phyloP scores from a whole-genome alignment of 176 grass and related monocot species.

The Puya raimondii region DNA sequence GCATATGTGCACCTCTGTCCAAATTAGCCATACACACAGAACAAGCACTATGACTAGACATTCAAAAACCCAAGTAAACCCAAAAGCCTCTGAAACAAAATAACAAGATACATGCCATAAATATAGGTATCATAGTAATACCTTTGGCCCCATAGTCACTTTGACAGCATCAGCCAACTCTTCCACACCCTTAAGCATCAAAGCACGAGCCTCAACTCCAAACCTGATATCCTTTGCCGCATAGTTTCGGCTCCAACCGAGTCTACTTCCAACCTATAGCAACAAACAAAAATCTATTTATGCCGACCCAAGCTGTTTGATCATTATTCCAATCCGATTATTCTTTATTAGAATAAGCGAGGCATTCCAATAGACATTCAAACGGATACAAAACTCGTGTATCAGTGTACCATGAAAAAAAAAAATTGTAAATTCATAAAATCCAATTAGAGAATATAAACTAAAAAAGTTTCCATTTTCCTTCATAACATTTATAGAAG shows the following conservation, averaged over 20 bases:
- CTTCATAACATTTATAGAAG: too few relatives aligned
- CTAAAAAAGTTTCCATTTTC: too few relatives aligned
- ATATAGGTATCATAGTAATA: conserved; percentile 11
- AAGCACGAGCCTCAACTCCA: conserved; percentile 86
- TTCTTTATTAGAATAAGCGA: background rate
- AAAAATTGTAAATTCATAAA: too few relatives aligned
- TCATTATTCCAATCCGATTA: background rate
- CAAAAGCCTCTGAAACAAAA: background rate
- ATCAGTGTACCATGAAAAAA: too few relatives aligned
- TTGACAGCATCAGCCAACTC: conserved; percentile 92
- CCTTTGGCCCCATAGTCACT: conserved; percentile 99
- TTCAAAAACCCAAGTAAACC: background rate
- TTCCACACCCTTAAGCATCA: conserved; percentile 91
- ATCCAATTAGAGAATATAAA: too few relatives aligned
- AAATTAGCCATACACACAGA: background rate
- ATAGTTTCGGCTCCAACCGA: conserved; percentile 90
- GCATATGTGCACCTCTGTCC: too few relatives aligned
- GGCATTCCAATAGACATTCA: too few relatives aligned
- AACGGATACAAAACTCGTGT: too few relatives aligned
- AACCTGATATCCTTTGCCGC: conserved; percentile 94
- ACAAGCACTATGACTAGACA: background rate
- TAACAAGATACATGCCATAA: background rate
- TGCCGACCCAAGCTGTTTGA: background rate
- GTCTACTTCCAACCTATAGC: conserved; percentile 66
- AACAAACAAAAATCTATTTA: conserved; percentile 1